Conservation (phyloP, 1,139 yeast species). For the Geotrichum reessii region DNA sequence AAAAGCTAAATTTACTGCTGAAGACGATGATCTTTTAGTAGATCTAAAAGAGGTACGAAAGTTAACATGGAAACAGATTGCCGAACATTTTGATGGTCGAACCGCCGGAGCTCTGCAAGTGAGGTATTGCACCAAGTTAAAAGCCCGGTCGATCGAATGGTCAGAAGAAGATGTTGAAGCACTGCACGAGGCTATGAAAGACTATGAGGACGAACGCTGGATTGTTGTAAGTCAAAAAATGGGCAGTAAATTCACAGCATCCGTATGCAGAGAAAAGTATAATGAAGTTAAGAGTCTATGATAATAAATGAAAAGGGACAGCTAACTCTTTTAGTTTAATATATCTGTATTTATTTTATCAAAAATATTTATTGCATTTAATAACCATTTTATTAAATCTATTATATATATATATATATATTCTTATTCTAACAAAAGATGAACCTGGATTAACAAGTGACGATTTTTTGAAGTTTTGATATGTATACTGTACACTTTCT, state of each 20-base stretch:
- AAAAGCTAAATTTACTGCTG: slow-evolving; percentile 31
- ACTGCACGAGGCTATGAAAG: slow-evolving; percentile 25
- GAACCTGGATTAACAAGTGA: too few species aligned
- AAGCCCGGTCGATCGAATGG: slow-evolving; percentile 25
- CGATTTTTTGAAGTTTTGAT: too few species aligned
- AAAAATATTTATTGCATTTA: too few species aligned
- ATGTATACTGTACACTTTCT: too few species aligned
- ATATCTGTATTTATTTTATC: too few species aligned
- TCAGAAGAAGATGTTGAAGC: slow-evolving; percentile 25
- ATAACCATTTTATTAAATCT: too few species aligned
- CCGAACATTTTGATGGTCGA: slow-evolving; percentile 31
- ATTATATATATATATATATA: too few species aligned
- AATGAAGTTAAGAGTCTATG: background rate
- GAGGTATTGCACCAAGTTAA: slow-evolving; percentile 32
- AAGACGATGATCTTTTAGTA: slow-evolving; percentile 30
- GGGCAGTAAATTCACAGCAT: slow-evolving; percentile 27
- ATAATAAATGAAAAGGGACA: background rate
- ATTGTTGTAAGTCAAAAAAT: slow-evolving; percentile 25
- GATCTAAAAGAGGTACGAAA: slow-evolving; percentile 28
- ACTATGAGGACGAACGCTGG: slow-evolving; percentile 31
- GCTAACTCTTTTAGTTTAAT: too few species aligned
- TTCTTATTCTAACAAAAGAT: too few species aligned
- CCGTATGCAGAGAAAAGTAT: slow-evolving; percentile 26
- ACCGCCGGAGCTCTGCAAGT: slow-evolving; percentile 33
- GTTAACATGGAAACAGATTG: slow-evolving; percentile 32